phyloP scores from a whole-genome alignment of 106 monocot genomes.

The Allium sativum region DNA sequence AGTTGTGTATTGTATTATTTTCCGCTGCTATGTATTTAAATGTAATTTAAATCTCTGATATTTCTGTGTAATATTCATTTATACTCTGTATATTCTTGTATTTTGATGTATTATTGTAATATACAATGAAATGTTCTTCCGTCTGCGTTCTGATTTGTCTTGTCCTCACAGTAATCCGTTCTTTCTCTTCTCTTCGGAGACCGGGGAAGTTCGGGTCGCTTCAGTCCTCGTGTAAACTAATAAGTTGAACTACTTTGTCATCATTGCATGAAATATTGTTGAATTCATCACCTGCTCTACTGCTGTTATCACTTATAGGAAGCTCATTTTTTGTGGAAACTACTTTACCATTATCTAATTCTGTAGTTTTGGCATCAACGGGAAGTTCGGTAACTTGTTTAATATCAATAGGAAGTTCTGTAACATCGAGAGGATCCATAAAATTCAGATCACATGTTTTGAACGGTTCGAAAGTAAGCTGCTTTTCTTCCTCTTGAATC shows the following conservation, averaged over 20 bases:
- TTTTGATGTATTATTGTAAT: no score
- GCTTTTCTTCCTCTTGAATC: conserved; percentile 37
- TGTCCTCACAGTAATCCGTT: no score
- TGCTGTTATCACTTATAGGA: conserved; percentile 20
- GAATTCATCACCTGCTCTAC: conserved; percentile 10
- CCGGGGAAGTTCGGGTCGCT: no score
- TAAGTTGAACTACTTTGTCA: conserved; percentile 33
- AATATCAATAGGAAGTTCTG: conserved; percentile 35
- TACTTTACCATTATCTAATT: conserved; percentile 12
- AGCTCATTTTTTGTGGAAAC: conserved; percentile 21
- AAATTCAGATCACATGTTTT: conserved; percentile 73
- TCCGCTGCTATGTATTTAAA: no score
- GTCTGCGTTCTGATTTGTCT: no score
- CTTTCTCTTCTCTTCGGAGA: no score
- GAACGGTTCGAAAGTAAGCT: conserved; percentile 15
- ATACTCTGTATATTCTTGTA: no score
- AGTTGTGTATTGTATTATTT: no score
- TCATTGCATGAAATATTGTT: conserved; percentile 9
- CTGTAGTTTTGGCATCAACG: conserved; percentile 7
- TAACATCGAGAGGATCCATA: conserved; percentile 34
- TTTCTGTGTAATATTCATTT: no score
- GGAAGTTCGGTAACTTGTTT: conserved; percentile 6
- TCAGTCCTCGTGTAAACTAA: conserved; percentile 54
- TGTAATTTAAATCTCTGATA: no score
- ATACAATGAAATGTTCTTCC: no score